Evolutionary conservation across 164 flowering plant genomes (phyloP).

Genomic region (Chimonanthus praecox): DNA sequence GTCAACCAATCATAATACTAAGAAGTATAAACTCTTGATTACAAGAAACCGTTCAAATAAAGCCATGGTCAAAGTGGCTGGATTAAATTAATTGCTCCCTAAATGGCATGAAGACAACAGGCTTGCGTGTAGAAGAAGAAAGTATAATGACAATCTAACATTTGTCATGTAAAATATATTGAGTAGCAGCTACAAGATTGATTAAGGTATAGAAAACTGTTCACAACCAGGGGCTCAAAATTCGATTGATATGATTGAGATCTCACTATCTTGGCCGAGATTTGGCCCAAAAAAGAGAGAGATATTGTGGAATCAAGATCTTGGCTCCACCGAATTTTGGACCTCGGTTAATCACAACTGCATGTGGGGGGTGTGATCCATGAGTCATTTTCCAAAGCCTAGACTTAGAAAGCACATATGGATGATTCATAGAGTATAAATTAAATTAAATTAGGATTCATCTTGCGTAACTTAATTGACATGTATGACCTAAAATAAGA

Average conservation of each 20-base stretch:
- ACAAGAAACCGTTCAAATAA: too few species aligned
- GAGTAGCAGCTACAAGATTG: background rate
- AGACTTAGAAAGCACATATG: background rate
- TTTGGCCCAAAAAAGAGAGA: too few species aligned
- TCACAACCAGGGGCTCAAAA: background rate
- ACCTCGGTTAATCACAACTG: background rate
- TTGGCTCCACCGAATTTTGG: background rate
- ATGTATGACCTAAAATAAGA: too few species aligned
- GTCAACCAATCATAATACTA: too few species aligned
- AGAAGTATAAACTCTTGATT: too few species aligned
- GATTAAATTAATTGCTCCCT: background rate
- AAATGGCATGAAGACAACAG: background rate
- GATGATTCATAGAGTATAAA: too few species aligned
- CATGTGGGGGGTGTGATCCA: background rate
- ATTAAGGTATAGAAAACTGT: background rate
- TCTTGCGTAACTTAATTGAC: too few species aligned
- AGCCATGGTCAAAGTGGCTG: background rate
- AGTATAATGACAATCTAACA: background rate
- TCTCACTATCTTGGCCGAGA: background rate
- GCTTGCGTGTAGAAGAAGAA: background rate
- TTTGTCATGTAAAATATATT: background rate
- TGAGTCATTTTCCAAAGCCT: background rate
- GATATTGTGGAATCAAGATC: background rate
- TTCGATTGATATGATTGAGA: background rate
- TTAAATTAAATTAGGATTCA: too few species aligned